Base-by-base conservation (phyloP, 805 yeast species). In the Saccharomycopsis oosterbeekiorum region DNA sequence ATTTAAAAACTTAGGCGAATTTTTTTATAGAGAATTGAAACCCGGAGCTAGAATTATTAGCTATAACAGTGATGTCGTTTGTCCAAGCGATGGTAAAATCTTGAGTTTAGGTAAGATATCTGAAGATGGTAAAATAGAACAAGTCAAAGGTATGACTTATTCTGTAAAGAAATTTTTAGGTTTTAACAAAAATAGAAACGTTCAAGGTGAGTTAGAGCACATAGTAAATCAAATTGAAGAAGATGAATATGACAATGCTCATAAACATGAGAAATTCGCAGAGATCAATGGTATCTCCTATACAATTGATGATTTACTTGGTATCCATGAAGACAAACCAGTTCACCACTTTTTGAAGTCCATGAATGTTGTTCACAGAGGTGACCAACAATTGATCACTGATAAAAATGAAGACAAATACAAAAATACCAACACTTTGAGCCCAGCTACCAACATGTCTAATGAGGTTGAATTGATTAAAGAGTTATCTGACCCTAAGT, bases 141-240 rank as follows among this genome's bases (percentile, higher is more conserved):
- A 93, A 73, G 98, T 94, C 50, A 94, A 94, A 75, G 99, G 99
- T 8, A 83, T 94, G 83, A 89, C 96, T 1, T 94, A 94, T 72
- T 85, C 96, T 1, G 80, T 94, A 15, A 93, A 89, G 66, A 92
- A 96, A 10, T 81, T 94, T 60, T 78, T 94, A 55, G 99, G 99
- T 3, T 78, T 82, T 57, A 74, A 77, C 8, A 61, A 68, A 0
- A 61, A 64, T 19, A 19, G 65, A 77, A 76, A 14, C 58, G 53
- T 47, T 21, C 66, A 40, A 66, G 69, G 69, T 60, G 73, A 71
- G 70, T 67, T 55, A 36, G 21, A 40, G 24, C 43, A 50, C 14
- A 67, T 68, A 59, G 66, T 67, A 55, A 68, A 71, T 12, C 64
- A 56, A 15, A 24, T 66, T n/a, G 70, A 67, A 59, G 69, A 67